Evolutionary conservation across 805 yeast genomes (phyloP), one percentile per base, ranked within the genome.

Genomic region (Wickerhamiella galacta): DNA sequence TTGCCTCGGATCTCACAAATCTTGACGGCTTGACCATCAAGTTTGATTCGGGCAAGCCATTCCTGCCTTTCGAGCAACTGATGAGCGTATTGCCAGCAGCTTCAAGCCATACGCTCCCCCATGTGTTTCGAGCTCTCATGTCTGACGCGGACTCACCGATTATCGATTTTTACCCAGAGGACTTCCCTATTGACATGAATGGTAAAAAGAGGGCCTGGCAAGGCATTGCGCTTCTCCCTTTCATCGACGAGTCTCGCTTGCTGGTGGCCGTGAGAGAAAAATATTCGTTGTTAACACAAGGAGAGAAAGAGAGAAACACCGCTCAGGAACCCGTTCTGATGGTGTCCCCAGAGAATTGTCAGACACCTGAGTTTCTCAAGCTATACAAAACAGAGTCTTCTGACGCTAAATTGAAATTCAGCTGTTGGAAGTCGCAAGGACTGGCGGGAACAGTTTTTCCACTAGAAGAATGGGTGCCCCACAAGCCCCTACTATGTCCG

Each of bases 201-300:
- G 98, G 96, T 28, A 90, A 90, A 53, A 80, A 83, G 35, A 93
- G 90, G 2, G 76, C 82, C 31, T 90, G 98, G 98, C 96, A 90
- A 58, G 95, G 95, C 8, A 95, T 90, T 35, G 94, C 90, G 5
- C 67, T 81, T 46, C 67, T 90, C 37, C 75, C 92, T 4, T 90
- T 90, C 63, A 95, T 90, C 29, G 95, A 90, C 43, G 82, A 78
- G 47, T 56, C 68, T 20, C 66, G 90, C 39, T 64, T 90, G 34
- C 59, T 78, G 16, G 70, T 61, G 2, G 87, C 85, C 1, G 68
- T 90, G 67, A 61, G 60, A 29, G 78, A 92, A 1, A 54, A 63
- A 32, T 77, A 80, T 38, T 47, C 57, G 0, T 66, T 65, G 41
- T 58, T 90, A 36, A 59, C 73, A 1, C 68, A 77, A 0, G 87